Conservation (phyloP, 805 yeast genomes). For the Lipomyces oligophaga region DNA sequence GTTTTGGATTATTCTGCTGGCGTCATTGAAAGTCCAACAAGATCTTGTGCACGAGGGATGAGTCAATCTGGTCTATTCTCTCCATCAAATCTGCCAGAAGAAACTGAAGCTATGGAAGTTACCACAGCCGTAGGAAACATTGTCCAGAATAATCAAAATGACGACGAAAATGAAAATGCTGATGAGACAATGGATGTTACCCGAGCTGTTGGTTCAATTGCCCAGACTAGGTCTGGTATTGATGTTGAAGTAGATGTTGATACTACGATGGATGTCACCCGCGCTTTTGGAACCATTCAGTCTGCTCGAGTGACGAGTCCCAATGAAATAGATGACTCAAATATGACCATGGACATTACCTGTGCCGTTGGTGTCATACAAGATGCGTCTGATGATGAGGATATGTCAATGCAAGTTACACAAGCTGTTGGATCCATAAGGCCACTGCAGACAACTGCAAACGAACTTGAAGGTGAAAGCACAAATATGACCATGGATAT, state of each 20-base stretch:
- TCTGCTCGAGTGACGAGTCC: no score
- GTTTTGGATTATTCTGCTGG: slow-evolving; percentile 7
- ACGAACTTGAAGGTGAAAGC: slow-evolving; percentile 5
- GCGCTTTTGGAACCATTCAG: slow-evolving; percentile 19
- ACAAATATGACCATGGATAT: slow-evolving; percentile 26
- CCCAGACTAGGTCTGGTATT: no score
- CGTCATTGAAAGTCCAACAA: background rate
- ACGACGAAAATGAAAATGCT: slow-evolving; percentile 6
- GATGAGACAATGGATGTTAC: slow-evolving; percentile 15
- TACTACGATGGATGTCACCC: slow-evolving; percentile 28
- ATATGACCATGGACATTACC: slow-evolving; percentile 19
- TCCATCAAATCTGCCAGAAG: slow-evolving; percentile 2
- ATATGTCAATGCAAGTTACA: slow-evolving; percentile 26
- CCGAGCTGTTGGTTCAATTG: slow-evolving; percentile 9
- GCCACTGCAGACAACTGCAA: background rate
- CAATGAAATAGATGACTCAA: slow-evolving; percentile 1
- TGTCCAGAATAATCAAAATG: slow-evolving; percentile 3
- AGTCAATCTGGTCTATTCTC: slow-evolving; percentile 5
- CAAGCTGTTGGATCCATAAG: slow-evolving; percentile 15
- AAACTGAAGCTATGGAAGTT: slow-evolving; percentile 26
- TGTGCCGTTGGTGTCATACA: slow-evolving; percentile 8
- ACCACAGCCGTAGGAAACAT: slow-evolving; percentile 20
- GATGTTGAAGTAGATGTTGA: slow-evolving; percentile 14
- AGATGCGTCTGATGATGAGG: slow-evolving; percentile 8
- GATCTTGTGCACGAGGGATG: background rate